Percentiles rank a stretch among this genome's conserved stretches.
Conservation (phyloP, 129 eudicot species). For the Scalesia atractyloides region DNA sequence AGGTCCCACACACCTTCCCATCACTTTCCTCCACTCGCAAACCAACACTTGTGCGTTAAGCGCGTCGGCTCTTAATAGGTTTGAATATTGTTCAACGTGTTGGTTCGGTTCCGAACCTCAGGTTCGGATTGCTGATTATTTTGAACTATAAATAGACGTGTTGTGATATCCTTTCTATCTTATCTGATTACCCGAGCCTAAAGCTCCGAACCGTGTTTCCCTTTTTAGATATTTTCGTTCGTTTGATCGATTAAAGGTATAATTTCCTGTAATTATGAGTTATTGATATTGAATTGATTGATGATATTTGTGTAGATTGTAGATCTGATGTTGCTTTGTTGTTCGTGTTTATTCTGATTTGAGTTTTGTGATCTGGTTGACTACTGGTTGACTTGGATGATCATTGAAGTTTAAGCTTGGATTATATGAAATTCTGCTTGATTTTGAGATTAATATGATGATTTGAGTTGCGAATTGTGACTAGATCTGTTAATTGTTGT, state of each 20-base stretch:
- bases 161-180: background rate
- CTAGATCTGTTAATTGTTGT: background rate
- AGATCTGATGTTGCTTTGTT: slow-evolving; percentile 2
- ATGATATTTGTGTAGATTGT: slow-evolving; percentile 8
- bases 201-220: slow-evolving; percentile 22
- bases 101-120: slow-evolving; percentile 31
- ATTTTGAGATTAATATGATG: background rate
- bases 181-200: slow-evolving; percentile 38
- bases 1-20: slow-evolving; percentile 36
- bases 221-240: slow-evolving; percentile 35
- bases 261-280: slow-evolving; percentile 6
- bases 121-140: background rate
- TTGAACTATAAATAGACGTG: slow-evolving; percentile 28
- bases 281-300: slow-evolving; percentile 13
- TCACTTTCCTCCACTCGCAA: slow-evolving; percentile 27
- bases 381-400: slow-evolving; percentile 12
- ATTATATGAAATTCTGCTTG: background rate
- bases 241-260: slow-evolving; percentile 29
- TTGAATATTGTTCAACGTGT: background rate
- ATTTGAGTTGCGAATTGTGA: background rate
- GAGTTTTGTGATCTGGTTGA: background rate
- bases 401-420: slow-evolving; percentile 5
- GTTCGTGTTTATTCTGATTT: background rate
- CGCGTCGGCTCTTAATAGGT: slow-evolving; percentile 34
- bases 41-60: slow-evolving; percentile 29